Evolutionary conservation across 495 filamentous ascomycete genomes (phyloP), one percentile per base, ranked within the genome.

Genomic region (Daldinia caldariorum): DNA sequence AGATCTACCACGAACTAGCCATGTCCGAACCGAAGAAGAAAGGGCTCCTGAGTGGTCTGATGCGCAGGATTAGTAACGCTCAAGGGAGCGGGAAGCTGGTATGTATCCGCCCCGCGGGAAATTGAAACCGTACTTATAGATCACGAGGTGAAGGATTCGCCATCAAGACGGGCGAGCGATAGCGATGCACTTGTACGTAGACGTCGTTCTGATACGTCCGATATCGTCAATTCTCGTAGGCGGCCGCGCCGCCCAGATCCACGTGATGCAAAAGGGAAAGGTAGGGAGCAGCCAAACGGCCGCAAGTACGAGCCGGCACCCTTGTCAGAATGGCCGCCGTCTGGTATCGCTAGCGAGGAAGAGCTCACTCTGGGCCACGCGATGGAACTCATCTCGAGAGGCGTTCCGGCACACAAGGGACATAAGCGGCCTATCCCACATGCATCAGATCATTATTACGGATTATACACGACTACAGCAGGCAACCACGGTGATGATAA

Each of bases 401-500:
- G 83, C 31, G 83, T 82, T 49, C 83, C 83, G 2, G 78, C 75
- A 9, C 79, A 82, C 69, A 81, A 79, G 61, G 83, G 83, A 20
- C 77, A 83, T 72, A 82, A 81, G 71, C 74, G 76, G 16, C 69
- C 79, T 18, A 79, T 85, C 53, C 78, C 82, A 38, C 81, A 85
- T 70, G 79, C 74, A 0, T 78, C 79, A n/a, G 83, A 85, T 31
- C 75, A 83, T 58, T 85, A 83, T 66, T 86, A 82, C 62, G 77
- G 78, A 8, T 69, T 87, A 12, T 86, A 81, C 65, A 79, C 81
- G 7, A 85, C 82, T 10, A 78, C 76, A 0, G 80, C 82, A 10
- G 82, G 82, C 8, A 84, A 83, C 55, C 74, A 74, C 3, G 76
- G 79, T 39, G 82, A 83, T 29, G 81, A 81, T 62, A 79, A 74